Conservation (phyloP, 345 rosid genomes). For the Psidium friedrichsthalianum region DNA sequence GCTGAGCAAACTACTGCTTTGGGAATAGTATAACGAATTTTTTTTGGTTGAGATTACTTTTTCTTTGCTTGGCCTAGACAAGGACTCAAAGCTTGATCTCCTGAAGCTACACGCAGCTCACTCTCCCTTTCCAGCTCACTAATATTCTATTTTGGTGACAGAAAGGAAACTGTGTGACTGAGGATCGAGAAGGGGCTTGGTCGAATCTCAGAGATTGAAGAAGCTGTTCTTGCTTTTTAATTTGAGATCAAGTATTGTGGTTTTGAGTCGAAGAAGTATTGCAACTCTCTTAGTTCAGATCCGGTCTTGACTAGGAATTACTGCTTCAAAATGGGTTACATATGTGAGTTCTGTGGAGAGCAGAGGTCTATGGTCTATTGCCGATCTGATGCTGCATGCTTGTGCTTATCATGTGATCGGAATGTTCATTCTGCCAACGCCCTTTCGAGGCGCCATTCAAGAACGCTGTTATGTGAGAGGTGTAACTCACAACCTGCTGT, state of each 20-base stretch:
- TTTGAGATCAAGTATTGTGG: not conserved
- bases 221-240: not conserved
- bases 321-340: conserved; percentile 54
- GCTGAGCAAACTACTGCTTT: not conserved
- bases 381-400: conserved; percentile 87
- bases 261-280: not conserved
- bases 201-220: not conserved
- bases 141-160: not conserved
- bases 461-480: conserved; percentile 81
- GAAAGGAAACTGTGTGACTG: not conserved
- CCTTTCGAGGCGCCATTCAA: conserved; percentile 77
- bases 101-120: not conserved
- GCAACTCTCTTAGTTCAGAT: not conserved
- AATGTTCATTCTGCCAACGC: conserved; percentile 94
- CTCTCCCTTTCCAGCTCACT: not conserved
- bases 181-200: not conserved
- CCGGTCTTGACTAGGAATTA: not conserved
- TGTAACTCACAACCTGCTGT: conserved; percentile 80
- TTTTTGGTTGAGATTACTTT: not conserved
- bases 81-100: not conserved
- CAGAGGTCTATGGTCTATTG: conserved; percentile 92
- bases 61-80: not conserved
- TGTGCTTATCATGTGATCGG: conserved; percentile 91
- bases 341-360: conserved; percentile 90
- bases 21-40: not conserved